Base-by-base conservation (phyloP, 1,284 basidiomycete genomes). In the Amylostereum chailletii region DNA sequence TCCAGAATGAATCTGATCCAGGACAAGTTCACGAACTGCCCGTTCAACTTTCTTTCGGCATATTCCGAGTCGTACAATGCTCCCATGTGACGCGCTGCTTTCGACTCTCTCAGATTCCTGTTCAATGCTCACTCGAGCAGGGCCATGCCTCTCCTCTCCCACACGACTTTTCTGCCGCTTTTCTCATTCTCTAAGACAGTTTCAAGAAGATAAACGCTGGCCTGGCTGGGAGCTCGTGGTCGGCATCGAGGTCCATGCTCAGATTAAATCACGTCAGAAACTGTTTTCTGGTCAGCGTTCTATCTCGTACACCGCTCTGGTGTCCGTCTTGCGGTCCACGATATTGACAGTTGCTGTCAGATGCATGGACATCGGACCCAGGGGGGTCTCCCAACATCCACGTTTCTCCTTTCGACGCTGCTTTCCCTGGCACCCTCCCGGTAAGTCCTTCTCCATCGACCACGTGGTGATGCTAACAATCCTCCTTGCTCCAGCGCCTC, bases 211-310 rank as follows among this genome's bases (percentile, higher is more conserved):
- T 51, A 53, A 57, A 2, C 56, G 71, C 43, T 79, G 76, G 77
- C 71, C 74, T 11, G 87, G 81, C 5, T 94, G 89, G 89, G 76
- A 88, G 58, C 81, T 94, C 26, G 75, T 96, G 47, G 84, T 99
- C 42, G 96, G 96, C 29, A 86, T 99, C 44, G 95, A 99, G 63
- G 90, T 94, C 7, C 96, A 99, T 62, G 90, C 93, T 0, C 95
- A 99, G 66, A 81, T 99, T 59, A 89, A 87, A 64, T 86, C 91
- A 8, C 79, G 83, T 47, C 71, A 74, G 52, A 99, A 99, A 67
- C 76, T 99, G 8, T 98, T 99, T 69, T 97, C 94, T 46, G 70
- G 89, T 90, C 51, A 57, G 81, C 67, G 47, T 10, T 38, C 37
- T 33, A 43, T 40, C 34, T 45, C 19, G 47, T 42, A 46, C 38